phyloP scores from a whole-genome alignment of 2,329 filamentous ascomycete genomes.

The Alternaria sp. region DNA sequence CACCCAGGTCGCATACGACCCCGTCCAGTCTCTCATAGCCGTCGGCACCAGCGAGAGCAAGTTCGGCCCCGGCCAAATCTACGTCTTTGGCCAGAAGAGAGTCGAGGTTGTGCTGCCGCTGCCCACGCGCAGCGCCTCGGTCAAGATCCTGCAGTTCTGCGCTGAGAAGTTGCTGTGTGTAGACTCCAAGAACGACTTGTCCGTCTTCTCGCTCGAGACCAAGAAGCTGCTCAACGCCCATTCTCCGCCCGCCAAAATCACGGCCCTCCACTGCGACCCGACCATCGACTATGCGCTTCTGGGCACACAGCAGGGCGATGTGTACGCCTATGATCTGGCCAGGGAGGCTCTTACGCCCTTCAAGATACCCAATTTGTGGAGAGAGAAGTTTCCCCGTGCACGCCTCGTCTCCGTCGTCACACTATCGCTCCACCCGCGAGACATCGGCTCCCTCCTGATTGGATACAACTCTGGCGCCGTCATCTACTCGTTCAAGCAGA shows the following conservation, averaged over 20 bases:
- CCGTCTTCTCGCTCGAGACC: slow-evolving; percentile 80
- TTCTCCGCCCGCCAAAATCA: slow-evolving; percentile 78
- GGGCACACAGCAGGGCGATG: slow-evolving; percentile 81
- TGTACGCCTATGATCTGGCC: slow-evolving; percentile 93
- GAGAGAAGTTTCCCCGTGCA: slow-evolving; percentile 72
- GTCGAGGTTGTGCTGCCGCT: slow-evolving; percentile 79
- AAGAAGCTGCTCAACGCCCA: slow-evolving; percentile 73
- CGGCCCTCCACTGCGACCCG: slow-evolving; percentile 80
- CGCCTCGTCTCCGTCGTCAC: slow-evolving; percentile 73
- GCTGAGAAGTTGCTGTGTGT: slow-evolving; percentile 85
- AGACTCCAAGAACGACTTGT: slow-evolving; percentile 85
- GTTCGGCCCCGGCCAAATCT: slow-evolving; percentile 86
- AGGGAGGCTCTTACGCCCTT: slow-evolving; percentile 78
- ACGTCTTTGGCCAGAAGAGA: slow-evolving; percentile 83
- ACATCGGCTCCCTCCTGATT: slow-evolving; percentile 89
- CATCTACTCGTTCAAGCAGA: slow-evolving; percentile 94
- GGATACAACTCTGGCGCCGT: slow-evolving; percentile 90
- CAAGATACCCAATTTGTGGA: slow-evolving; percentile 87
- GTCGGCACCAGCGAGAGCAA: slow-evolving; percentile 88
- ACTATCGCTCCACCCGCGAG: slow-evolving; percentile 85
- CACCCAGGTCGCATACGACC: slow-evolving; percentile 88
- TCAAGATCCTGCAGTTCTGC: slow-evolving; percentile 82
- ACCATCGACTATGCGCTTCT: slow-evolving; percentile 93
- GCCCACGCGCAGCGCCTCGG: slow-evolving; percentile 71
- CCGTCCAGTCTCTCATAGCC: slow-evolving; percentile 90